These are phyloP conservation scores for Wickerhamiella slavikovae DNA, from an alignment of 805 yeast species.

Conservation along the genomic window DNA sequence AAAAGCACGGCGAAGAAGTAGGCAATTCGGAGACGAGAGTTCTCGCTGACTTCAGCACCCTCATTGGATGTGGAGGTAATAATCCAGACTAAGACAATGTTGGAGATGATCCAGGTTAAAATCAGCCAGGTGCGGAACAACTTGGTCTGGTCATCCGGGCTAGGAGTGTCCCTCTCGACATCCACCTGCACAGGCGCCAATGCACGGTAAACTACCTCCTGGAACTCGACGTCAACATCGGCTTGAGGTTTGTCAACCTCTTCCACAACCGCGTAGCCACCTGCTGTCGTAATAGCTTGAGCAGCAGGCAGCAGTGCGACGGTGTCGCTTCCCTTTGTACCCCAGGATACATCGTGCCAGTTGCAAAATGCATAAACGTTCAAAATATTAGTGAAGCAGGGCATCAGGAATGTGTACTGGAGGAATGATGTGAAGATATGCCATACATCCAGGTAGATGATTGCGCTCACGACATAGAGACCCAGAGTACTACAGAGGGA, in stretches of 20 bases:
- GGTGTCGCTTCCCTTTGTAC: conserved; percentile 43
- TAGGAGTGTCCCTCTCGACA: conserved; percentile 7
- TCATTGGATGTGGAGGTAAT: conserved; percentile 19
- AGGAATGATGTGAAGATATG: conserved; percentile 36
- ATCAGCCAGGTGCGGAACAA: conserved; percentile 23
- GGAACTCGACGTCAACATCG: conserved; percentile 33
- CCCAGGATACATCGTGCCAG: conserved; percentile 57
- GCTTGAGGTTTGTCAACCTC: conserved; percentile 26
- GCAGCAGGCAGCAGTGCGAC: conserved; percentile 33
- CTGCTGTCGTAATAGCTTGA: conserved; percentile 28
- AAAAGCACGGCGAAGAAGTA: conserved; percentile 28
- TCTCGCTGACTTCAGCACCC: conserved; percentile 19
- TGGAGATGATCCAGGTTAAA: conserved; percentile 21
- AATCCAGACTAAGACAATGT: conserved; percentile 19
- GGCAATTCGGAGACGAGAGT: conserved; percentile 19
- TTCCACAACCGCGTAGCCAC: conserved; percentile 31
- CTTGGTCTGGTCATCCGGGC: conserved; percentile 20
- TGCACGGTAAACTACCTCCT: conserved; percentile 28
- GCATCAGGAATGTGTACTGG: conserved; percentile 19
- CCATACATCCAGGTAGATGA: conserved; percentile 46
- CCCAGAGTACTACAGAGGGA: conserved; percentile 43
- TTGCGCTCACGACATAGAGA: conserved; percentile 35
- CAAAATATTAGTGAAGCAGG: conserved; percentile 24
- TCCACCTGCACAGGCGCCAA: conserved; percentile 28
- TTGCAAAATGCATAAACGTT: conserved; percentile 52